These are phyloP conservation scores for Coleophoma crateriformis DNA, from an alignment of 2,329 filamentous ascomycete genomes.

Conservation along the genomic window DNA sequence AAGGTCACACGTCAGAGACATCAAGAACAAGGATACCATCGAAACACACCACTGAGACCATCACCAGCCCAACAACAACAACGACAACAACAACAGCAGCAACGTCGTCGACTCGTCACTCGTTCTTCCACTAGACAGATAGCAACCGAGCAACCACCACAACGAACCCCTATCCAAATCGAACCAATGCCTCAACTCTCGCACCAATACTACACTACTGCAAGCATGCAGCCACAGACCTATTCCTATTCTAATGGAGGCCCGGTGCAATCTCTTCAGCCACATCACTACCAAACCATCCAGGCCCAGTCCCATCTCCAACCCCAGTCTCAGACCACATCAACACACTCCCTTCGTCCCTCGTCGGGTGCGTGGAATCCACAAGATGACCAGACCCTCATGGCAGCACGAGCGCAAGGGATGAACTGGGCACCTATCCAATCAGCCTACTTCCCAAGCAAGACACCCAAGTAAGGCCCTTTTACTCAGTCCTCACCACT, in stretches of 20 bases:
- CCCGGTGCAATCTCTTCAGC: constrained; percentile 7
- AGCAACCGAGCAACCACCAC: constrained; percentile 14
- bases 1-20: constrained; percentile 15
- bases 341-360: constrained; percentile 31
- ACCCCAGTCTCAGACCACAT: constrained; percentile 2
- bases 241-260: constrained; percentile 6
- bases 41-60: constrained; percentile 12
- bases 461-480: constrained; percentile 41
- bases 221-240: not conserved
- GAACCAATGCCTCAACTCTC: constrained; percentile 4
- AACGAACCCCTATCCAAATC: constrained; percentile 3
- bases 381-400: constrained; percentile 68
- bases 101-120: not conserved
- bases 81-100: not conserved
- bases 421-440: constrained; percentile 84
- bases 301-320: not conserved
- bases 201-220: not conserved
- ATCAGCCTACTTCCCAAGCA: constrained; percentile 67
- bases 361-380: constrained; percentile 67
- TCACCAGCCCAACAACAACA: constrained; percentile 12
- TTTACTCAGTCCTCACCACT: not conserved
- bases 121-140: constrained; percentile 1
- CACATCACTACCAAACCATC: not conserved
- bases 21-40: constrained; percentile 18
- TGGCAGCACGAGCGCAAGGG: constrained; percentile 65